These are phyloP conservation scores for Didymosphaeria variabile DNA, from an alignment of 2,329 filamentous ascomycete genomes.

Conservation along the genomic window DNA sequence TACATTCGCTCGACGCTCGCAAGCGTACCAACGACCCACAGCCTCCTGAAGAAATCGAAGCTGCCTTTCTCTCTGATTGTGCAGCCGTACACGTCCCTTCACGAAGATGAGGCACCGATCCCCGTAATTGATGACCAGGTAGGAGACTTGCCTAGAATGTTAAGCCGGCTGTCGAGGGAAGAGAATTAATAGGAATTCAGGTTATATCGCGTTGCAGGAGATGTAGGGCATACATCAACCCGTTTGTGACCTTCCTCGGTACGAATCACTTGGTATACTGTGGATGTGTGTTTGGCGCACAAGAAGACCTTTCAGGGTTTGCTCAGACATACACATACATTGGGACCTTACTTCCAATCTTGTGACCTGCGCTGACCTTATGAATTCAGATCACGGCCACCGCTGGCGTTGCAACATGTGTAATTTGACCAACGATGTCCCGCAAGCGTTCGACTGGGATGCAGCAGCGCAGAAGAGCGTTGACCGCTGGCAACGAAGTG, in stretches of 20 bases:
- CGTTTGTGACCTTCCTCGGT: constrained; percentile 90
- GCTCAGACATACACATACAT: neutral
- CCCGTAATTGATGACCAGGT: constrained; percentile 96
- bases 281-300: neutral
- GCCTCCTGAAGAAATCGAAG: constrained; percentile 91
- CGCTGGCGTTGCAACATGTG: constrained; percentile 99
- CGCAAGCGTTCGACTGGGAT: constrained; percentile 99
- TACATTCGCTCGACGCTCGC: constrained; percentile 96
- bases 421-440: constrained; percentile 97
- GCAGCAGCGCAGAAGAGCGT: constrained; percentile 87
- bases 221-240: constrained; percentile 94
- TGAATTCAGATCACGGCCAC: constrained; percentile 77
- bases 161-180: neutral
- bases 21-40: constrained; percentile 89
- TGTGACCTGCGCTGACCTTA: neutral
- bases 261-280: neutral
- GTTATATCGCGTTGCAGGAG: constrained; percentile 70
- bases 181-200: neutral
- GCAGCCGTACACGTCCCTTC: constrained; percentile 91
- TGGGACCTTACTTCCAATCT: neutral
- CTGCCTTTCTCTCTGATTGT: constrained; percentile 95
- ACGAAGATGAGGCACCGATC: constrained; percentile 90
- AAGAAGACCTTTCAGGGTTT: neutral
- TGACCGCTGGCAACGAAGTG: constrained; percentile 89
- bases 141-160: neutral